Evolutionary conservation across 2,329 filamentous ascomycete species (phyloP), one percentile per base, ranked within the genome.

Genomic region (Beauveria sp.): DNA sequence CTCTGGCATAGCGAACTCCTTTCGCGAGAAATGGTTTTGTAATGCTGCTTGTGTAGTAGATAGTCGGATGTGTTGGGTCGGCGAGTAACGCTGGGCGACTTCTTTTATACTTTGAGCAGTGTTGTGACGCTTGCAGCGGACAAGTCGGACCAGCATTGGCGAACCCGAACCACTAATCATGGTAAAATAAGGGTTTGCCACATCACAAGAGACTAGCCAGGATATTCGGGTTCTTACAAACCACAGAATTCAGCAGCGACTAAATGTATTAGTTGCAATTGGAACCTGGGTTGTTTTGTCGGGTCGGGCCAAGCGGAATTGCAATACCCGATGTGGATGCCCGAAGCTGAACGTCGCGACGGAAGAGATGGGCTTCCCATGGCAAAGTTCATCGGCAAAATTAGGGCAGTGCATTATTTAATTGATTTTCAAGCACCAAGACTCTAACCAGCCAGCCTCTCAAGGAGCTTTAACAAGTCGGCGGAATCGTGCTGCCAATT

Each of bases 241-340:
- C 16, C 8, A 34, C 28, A n/a, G 30, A 28, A 28, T 28, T 44
- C 24, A 18, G 48, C 7, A 16, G 37, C 18, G 26, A 30, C 28
- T 5, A 47, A 18, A 40, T 57, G 22, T 9, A 43, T 43, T 40
- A 28, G 34, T 18, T 14, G 24, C 14, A n/a, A 34, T 28, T 5
- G 4, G 18, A 8, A 50, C 34, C 52, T n/a, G 20, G 3, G 20
- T 16, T 40, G 44, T 7, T 50, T 22, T 12, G 34, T 37, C 30
- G 55, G 34, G 20, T 50, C 55, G 44, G 55, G 55, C 44, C 55
- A 58, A 51, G 55, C 47, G 55, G 46, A 40, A 30, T 22, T 20
- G 5, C n/a, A 41, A 51, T 51, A 58, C 55, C 55, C 55, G 55
- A 58, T 50, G 44, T 30, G 46, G 46, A 48, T 34, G 44, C 34